Base-by-base conservation (phyloP, 2,329 filamentous ascomycete species). In the Metarhizium sp. region DNA sequence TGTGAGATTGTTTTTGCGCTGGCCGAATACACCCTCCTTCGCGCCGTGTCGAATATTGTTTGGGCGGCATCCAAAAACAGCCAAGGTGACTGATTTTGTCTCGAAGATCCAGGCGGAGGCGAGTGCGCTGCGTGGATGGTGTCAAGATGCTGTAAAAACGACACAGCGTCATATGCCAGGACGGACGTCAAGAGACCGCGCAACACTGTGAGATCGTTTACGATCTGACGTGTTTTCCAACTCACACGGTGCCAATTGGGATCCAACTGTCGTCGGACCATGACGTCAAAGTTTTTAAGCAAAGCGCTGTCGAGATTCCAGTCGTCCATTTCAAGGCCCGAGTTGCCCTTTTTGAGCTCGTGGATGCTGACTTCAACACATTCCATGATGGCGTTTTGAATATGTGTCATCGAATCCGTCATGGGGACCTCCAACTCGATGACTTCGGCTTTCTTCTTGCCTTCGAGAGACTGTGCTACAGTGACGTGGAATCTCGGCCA, bases 241-340 rank as follows among this genome's bases (percentile, higher is more conserved):
- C 88, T 96, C 52, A 96, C 89, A 54, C 94, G 84, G 73, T 99
- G 94, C 94, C 94, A 99, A 57, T 97, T 92, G 4, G 92, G 92
- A 66, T 97, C 92, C 18, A 99, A 76, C 69, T 99, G 94, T 56
- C 92, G 82, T 59, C 92, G 82, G 52, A 99, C 85, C 55, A 92
- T 87, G 58, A 88, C 77, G 68, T 97, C 94, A 68, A 99, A 99
- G 64, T 91, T 95, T 66, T 87, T 89, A 61, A 96, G 87, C 58
- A 97, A 73, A 40, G 92, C 92, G 66, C 89, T 96, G 69, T 97
- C 92, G 18, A 96, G 77, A 51, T 90, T 96, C 92, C 92, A 97
- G 65, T 96, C 92, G 57, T 95, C 92, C 84, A 97, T 92, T 62
- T 97, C 92, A 6, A 99, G 76, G 2, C 91, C 92, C 1, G 85